Evolutionary conservation across 441 rosid genomes (phyloP).

Genomic region (Pelargonium citronellum): DNA sequence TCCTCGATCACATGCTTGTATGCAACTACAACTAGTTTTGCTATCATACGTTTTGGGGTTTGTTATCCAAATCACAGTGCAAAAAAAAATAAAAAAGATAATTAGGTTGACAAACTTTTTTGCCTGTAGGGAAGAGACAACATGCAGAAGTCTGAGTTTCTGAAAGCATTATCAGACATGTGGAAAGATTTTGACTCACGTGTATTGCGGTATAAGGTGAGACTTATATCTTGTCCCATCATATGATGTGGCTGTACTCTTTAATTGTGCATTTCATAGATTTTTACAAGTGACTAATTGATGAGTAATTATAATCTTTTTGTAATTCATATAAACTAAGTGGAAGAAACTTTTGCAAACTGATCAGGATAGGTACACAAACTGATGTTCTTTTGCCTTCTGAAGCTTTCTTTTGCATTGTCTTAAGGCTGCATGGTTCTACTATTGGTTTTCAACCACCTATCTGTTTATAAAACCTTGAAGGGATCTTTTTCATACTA

Average conservation of each 20-base stretch:
- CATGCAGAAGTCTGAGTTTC: conserved; percentile 96
- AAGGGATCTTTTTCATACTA: neutral
- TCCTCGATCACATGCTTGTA: conserved; percentile 99
- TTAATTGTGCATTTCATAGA: neutral
- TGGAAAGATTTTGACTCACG: conserved; percentile 98
- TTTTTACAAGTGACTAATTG: neutral
- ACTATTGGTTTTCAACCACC: neutral
- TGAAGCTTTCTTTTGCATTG: conserved; percentile 1
- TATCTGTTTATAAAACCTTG: neutral
- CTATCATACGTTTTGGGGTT: conserved; percentile 11
- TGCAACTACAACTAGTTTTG: conserved; percentile 27
- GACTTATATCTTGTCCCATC: conserved; percentile 19
- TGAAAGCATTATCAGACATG: conserved; percentile 95
- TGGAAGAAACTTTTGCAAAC: neutral
- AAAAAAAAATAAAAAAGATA: neutral
- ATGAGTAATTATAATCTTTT: neutral
- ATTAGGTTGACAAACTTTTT: conserved; percentile 17
- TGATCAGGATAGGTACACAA: neutral
- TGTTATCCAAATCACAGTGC: neutral
- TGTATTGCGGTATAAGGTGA: conserved; percentile 92
- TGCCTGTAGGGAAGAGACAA: conserved; percentile 82
- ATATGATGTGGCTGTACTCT: conserved; percentile 15
- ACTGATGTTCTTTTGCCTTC: too few species aligned
- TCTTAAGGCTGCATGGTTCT: neutral
- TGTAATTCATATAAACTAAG: neutral